Percentiles rank a stretch among this genome's conserved stretches.
phyloP scores from a whole-genome alignment of 2,329 filamentous ascomycete genomes.

The Fusarium denticulatum region DNA sequence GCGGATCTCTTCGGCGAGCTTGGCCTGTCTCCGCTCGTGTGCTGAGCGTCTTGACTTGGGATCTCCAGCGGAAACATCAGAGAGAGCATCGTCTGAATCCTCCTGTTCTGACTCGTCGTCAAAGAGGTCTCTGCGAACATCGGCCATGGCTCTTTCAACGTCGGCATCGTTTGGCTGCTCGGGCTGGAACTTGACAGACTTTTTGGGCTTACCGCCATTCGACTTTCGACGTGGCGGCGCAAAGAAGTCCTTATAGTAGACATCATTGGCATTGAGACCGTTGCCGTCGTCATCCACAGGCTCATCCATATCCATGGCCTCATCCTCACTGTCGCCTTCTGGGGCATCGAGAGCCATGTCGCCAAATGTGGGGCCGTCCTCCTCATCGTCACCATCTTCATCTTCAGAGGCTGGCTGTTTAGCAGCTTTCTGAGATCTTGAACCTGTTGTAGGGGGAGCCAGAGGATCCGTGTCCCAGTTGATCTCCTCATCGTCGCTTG shows the following conservation, averaged over 20 bases:
- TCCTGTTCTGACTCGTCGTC: constrained; percentile 76
- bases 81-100: constrained; percentile 71
- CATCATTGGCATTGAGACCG: constrained; percentile 81
- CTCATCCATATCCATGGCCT: constrained; percentile 63
- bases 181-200: constrained; percentile 53
- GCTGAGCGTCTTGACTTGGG: constrained; percentile 80
- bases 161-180: constrained; percentile 68
- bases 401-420: constrained; percentile 41
- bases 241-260: constrained; percentile 95
- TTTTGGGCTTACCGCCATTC: constrained; percentile 59
- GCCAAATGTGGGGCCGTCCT: constrained; percentile 84
- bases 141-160: constrained; percentile 83
- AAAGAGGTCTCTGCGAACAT: constrained; percentile 90
- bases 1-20: constrained; percentile 89
- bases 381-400: constrained; percentile 72
- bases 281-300: constrained; percentile 66
- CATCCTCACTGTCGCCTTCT: constrained; percentile 74
- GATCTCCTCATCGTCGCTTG: constrained; percentile 85
- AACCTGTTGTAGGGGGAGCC: constrained; percentile 48
- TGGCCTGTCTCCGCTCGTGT: constrained; percentile 87
- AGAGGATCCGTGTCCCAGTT: constrained; percentile 88
- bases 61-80: constrained; percentile 74
- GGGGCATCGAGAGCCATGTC: constrained; percentile 79
- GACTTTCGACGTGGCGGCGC: constrained; percentile 82
- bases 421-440: constrained; percentile 43